phyloP scores from a whole-genome alignment of 345 rosid genomes.

The Eucalyptus urophylla region DNA sequence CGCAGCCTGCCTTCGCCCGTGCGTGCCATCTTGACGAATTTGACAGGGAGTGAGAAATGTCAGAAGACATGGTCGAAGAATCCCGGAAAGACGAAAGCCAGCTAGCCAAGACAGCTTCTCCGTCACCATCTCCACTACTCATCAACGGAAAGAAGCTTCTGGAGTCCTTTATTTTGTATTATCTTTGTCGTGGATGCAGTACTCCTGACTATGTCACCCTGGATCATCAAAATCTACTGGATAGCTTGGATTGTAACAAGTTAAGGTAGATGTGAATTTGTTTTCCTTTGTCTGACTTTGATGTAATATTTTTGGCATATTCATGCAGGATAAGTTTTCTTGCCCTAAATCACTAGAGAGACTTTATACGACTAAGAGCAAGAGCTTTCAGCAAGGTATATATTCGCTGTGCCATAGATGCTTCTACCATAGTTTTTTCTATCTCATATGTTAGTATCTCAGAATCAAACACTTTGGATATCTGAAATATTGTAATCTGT shows the following conservation, averaged over 20 bases:
- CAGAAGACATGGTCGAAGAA: not conserved
- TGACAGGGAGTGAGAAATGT: not conserved
- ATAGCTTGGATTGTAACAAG: constrained; percentile 49
- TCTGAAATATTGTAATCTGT: not conserved
- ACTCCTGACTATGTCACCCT: constrained; percentile 91
- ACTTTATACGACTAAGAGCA: constrained; percentile 35
- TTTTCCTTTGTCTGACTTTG: not conserved
- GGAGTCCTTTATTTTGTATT: not conserved
- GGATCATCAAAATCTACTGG: constrained; percentile 50
- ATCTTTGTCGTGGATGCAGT: constrained; percentile 21
- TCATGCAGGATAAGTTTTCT: constrained; percentile 48
- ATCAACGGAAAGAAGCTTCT: not conserved
- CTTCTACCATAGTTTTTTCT: not conserved
- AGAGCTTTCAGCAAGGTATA: constrained; percentile 39
- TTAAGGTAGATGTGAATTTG: not conserved
- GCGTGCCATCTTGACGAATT: not conserved
- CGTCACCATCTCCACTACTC: not conserved
- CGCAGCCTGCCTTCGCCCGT: not conserved
- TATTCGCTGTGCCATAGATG: not conserved
- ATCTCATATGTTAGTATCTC: not conserved
- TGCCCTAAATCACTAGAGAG: constrained; percentile 86
- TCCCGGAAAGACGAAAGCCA: not conserved
- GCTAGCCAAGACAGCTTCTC: not conserved
- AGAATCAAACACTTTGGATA: not conserved
- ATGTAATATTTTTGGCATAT: not conserved